Conservation (phyloP, 129 eudicot genomes). For the Helichrysum umbraculigerum region DNA sequence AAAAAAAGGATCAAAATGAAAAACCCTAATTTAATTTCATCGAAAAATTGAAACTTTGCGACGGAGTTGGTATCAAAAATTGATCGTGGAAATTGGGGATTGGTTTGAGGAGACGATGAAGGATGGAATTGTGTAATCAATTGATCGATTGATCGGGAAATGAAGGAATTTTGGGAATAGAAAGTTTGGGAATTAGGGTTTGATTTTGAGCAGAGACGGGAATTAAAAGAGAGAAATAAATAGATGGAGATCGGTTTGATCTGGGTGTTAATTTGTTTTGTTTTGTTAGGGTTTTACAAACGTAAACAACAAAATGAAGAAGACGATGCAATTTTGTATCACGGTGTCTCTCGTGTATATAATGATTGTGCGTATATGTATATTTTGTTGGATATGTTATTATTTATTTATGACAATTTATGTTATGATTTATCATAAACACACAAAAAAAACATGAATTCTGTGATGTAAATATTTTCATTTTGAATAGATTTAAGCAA, state of each 20-base stretch:
- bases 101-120: conserved; percentile 17
- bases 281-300: conserved; percentile 44
- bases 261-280: conserved; percentile 24
- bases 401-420: too few relatives aligned
- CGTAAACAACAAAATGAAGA: conserved; percentile 10
- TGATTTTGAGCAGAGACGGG: conserved; percentile 25
- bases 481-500: too few relatives aligned
- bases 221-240: conserved; percentile 15
- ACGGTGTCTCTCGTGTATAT: neutral
- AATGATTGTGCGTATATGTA: conserved; percentile 9
- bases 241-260: conserved; percentile 24
- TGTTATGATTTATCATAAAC: too few relatives aligned
- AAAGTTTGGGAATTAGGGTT: conserved; percentile 18
- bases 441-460: too few relatives aligned
- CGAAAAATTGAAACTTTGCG: neutral
- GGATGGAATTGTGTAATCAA: conserved; percentile 4
- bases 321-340: conserved; percentile 23
- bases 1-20: conserved; percentile 1
- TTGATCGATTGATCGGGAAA: conserved; percentile 22
- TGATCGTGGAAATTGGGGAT: conserved; percentile 26
- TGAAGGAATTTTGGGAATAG: neutral
- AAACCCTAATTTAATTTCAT: conserved; percentile 24
- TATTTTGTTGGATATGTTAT: neutral
- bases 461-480: too few relatives aligned
- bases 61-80: conserved; percentile 18